phyloP scores from a whole-genome alignment of 371 early-diverging fungal genomes.

The Mortierella sp. region DNA sequence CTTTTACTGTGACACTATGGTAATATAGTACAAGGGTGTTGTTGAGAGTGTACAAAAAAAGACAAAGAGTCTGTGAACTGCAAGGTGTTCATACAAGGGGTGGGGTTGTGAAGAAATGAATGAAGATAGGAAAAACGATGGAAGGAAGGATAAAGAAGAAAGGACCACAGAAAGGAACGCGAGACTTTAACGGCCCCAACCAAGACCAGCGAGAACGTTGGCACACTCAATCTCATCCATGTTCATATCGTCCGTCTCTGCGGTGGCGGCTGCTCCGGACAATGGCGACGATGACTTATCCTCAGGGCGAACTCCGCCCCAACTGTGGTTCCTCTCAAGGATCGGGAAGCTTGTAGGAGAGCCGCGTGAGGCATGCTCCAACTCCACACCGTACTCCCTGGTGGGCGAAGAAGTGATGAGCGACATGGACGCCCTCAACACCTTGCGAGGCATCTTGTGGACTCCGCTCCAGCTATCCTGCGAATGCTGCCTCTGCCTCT shows the following conservation, averaged over 20 bases:
- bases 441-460: constrained; percentile 22
- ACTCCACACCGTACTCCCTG: constrained; percentile 33
- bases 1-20: constrained; percentile 26
- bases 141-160: background rate
- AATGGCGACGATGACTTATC: constrained; percentile 3
- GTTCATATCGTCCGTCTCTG: constrained; percentile 24
- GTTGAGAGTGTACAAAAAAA: constrained; percentile 6
- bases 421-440: constrained; percentile 29
- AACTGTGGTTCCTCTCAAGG: constrained; percentile 32
- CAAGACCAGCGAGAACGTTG: constrained; percentile 53
- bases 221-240: constrained; percentile 57
- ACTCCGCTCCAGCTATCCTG: constrained; percentile 13
- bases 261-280: background rate
- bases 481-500: constrained; percentile 7
- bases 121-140: background rate
- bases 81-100: constrained; percentile 2
- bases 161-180: background rate
- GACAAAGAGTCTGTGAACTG: constrained; percentile 13
- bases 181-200: constrained; percentile 44
- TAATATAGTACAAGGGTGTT: constrained; percentile 35
- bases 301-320: constrained; percentile 2
- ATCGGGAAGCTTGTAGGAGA: constrained; percentile 15
- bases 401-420: constrained; percentile 34
- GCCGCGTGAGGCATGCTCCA: constrained; percentile 27
- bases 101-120: background rate